Conservation (phyloP, 495 filamentous ascomycete genomes). For the Xylaria longipes region DNA sequence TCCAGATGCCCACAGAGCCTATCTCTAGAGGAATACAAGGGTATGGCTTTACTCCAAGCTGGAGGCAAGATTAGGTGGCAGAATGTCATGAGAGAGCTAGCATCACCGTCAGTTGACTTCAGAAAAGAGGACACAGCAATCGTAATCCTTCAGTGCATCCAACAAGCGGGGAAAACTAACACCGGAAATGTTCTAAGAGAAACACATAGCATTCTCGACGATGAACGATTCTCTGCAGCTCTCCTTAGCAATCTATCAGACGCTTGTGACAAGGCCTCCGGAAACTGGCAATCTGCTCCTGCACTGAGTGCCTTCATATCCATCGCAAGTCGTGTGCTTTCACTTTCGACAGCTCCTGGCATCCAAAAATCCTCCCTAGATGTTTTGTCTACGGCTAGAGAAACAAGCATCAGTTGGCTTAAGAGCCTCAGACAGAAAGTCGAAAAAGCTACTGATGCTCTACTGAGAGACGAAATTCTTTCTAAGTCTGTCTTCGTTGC, state of each 20-base stretch:
- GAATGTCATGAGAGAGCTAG: slow-evolving; percentile 57
- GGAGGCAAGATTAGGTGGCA: slow-evolving; percentile 58
- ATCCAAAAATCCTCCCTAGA: slow-evolving; percentile 13
- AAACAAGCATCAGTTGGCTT: slow-evolving; percentile 37
- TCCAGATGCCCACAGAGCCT: slow-evolving; percentile 44
- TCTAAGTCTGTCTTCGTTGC: slow-evolving; percentile 38
- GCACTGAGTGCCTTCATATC: slow-evolving; percentile 44
- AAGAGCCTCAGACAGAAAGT: slow-evolving; percentile 31
- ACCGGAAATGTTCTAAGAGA: slow-evolving; percentile 14
- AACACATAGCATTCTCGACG: slow-evolving; percentile 14
- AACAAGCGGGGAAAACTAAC: slow-evolving; percentile 49
- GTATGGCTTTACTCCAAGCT: slow-evolving; percentile 50
- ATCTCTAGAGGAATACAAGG: slow-evolving; percentile 55
- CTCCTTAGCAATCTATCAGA: slow-evolving; percentile 31
- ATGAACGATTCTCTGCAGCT: slow-evolving; percentile 6
- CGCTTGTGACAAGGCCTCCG: slow-evolving; percentile 35
- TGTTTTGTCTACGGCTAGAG: slow-evolving; percentile 32
- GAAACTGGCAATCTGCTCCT: slow-evolving; percentile 54
- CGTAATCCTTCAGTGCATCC: slow-evolving; percentile 53
- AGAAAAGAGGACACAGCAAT: slow-evolving; percentile 49
- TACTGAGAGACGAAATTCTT: slow-evolving; percentile 30
- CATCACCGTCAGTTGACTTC: slow-evolving; percentile 48
- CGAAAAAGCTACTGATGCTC: slow-evolving; percentile 11
- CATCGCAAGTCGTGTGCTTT: slow-evolving; percentile 43
- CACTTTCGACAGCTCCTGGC: slow-evolving; percentile 28